Evolutionary conservation across 2,329 filamentous ascomycete species (phyloP), one percentile per base, ranked within the genome.

Genomic region (Botryotinia calthae): DNA sequence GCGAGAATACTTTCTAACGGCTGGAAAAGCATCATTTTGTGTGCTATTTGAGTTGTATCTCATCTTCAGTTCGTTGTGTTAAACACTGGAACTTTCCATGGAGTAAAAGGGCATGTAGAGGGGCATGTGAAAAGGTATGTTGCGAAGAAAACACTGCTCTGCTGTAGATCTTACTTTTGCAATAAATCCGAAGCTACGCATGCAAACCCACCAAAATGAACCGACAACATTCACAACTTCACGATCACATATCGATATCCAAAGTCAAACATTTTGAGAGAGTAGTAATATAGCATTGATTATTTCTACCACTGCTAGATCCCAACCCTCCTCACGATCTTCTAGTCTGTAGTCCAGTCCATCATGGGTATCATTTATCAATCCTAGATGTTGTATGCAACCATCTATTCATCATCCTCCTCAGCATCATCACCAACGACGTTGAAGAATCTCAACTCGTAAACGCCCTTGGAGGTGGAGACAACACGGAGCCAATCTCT

Each of bases 381-480:
- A 67, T 67, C 65, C n/a, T 67, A 67, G 65, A 67, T 67, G 65
- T 56, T 14, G 44, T 18, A 59, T 71, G 34, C 34, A 42, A 71
- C 44, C 63, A 81, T 90, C 89, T 98, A 99, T 86, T 99, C 96
- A 83, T 99, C 96, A 84, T 99, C 96, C 83, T 99, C 96, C 80
- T 98, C 96, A 81, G 89, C 95, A 84, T 95, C 95, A 85, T 99
- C 96, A 86, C 97, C 96, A 82, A 98, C 95, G 83, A 99, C 95
- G 90, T 99, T 99, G 94, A 97, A 99, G 95, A 99, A 99, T 89
- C 97, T 95, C 86, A 99, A 92, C 90, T 98, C 95, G 89, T 99
- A 99, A 79, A 98, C 95, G 84, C 96, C 95, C 88, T 95, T 95
- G 85, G 93, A 94, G 84, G 95, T 98, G 81, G 94, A 97, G 83